phyloP scores from a whole-genome alignment of 2,329 filamentous ascomycete genomes.

The Byssothecium circinans region DNA sequence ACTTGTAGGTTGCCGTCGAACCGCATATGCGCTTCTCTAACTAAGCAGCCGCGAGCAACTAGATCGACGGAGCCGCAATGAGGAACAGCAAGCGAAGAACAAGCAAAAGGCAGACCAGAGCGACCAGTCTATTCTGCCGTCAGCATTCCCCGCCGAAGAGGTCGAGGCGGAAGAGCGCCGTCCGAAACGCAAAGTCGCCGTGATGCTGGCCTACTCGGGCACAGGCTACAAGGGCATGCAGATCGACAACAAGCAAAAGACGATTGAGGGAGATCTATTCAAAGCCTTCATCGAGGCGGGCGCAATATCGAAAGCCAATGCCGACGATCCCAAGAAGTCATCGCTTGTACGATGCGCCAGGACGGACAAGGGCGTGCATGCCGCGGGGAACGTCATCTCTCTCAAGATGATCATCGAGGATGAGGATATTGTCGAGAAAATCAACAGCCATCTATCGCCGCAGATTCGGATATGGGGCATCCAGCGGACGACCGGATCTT shows the following conservation, averaged over 20 bases:
- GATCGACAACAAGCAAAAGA: slow-evolving; percentile 75
- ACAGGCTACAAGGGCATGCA: slow-evolving; percentile 98
- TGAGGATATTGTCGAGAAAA: slow-evolving; percentile 80
- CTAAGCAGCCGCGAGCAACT: slow-evolving; percentile 49
- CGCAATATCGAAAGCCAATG: slow-evolving; percentile 95
- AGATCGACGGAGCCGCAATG: slow-evolving; percentile 52
- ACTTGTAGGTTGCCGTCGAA: slow-evolving; percentile 55
- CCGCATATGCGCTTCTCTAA: slow-evolving; percentile 34
- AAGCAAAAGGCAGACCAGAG: slow-evolving; percentile 43
- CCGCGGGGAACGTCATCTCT: slow-evolving; percentile 92
- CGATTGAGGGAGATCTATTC: slow-evolving; percentile 95
- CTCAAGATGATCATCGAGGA: slow-evolving; percentile 96
- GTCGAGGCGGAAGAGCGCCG: slow-evolving; percentile 83
- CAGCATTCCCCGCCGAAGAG: slow-evolving; percentile 72
- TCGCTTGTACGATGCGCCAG: slow-evolving; percentile 90
- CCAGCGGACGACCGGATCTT: slow-evolving; percentile 82
- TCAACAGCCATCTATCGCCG: slow-evolving; percentile 79
- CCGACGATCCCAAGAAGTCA: slow-evolving; percentile 94
- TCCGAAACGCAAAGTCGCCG: slow-evolving; percentile 95
- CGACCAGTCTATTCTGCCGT: slow-evolving; percentile 55
- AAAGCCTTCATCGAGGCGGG: slow-evolving; percentile 86
- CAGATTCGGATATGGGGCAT: slow-evolving; percentile 97
- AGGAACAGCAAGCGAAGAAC: slow-evolving; percentile 43
- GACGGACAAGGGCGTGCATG: slow-evolving; percentile 97
- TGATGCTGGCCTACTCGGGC: slow-evolving; percentile 92